Evolutionary conservation across 2,329 filamentous ascomycete species (phyloP).

Genomic region (Aspergillus alliaceus): DNA sequence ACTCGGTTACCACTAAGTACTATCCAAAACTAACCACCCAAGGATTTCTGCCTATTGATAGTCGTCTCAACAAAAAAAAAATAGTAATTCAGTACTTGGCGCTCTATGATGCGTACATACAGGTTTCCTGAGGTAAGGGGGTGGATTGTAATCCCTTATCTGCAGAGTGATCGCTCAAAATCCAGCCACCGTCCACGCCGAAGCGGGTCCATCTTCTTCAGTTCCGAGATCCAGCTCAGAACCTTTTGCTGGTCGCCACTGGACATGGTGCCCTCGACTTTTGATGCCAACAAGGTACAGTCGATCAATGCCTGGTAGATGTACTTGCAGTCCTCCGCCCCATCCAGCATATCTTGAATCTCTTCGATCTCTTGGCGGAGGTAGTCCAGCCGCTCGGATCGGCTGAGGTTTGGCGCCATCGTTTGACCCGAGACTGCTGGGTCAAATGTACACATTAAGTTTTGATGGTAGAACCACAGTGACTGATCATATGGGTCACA

Average conservation of each 20-base stretch:
- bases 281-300: constrained; percentile 63
- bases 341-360: constrained; percentile 66
- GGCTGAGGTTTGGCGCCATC: constrained; percentile 65
- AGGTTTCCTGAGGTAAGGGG: constrained; percentile 12
- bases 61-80: neutral
- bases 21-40: neutral
- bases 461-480: constrained; percentile 96
- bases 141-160: constrained; percentile 21
- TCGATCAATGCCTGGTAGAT: constrained; percentile 84
- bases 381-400: constrained; percentile 64
- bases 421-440: constrained; percentile 51
- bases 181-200: constrained; percentile 75
- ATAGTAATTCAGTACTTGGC: constrained; percentile 10
- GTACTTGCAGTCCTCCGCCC: constrained; percentile 76
- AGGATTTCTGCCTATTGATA: neutral
- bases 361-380: constrained; percentile 70
- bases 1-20: neutral
- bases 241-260: constrained; percentile 49
- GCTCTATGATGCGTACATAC: neutral
- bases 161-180: constrained; percentile 52
- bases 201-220: constrained; percentile 72
- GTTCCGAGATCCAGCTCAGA: constrained; percentile 60
- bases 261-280: constrained; percentile 49
- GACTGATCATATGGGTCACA: constrained; percentile 94
- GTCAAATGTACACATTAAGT: constrained; percentile 70